Percentiles rank a stretch among this genome's conserved stretches.
Conservation (phyloP, 2,329 filamentous ascomycete species). For the Eutypa lata region DNA sequence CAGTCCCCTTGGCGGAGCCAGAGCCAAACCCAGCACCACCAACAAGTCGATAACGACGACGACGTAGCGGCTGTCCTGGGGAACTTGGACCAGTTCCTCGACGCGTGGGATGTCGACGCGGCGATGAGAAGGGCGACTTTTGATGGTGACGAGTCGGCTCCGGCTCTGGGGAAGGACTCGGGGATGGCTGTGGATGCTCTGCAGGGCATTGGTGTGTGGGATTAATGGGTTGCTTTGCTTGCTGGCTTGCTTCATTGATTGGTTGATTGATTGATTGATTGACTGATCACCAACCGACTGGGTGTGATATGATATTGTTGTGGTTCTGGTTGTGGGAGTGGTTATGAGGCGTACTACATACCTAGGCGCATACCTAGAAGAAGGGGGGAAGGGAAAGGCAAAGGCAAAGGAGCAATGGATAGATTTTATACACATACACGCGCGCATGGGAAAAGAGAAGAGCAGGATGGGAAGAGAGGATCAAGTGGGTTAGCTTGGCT, state of each 20-base stretch:
- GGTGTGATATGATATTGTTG: background rate
- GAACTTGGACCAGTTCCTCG: conserved; percentile 44
- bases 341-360: too few relatives aligned
- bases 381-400: too few relatives aligned
- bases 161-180: conserved; percentile 1
- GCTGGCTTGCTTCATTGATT: too few relatives aligned
- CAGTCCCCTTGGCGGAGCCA: conserved; percentile 29
- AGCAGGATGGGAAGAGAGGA: too few relatives aligned
- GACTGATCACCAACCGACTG: too few relatives aligned
- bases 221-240: background rate
- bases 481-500: too few relatives aligned
- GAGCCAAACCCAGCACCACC: conserved; percentile 13
- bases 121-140: conserved; percentile 30
- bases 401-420: too few relatives aligned
- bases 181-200: background rate
- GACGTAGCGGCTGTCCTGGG: conserved; percentile 44
- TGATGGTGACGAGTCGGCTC: background rate
- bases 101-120: conserved; percentile 35
- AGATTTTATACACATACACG: too few relatives aligned
- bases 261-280: too few relatives aligned
- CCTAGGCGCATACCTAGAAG: too few relatives aligned
- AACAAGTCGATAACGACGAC: conserved; percentile 41
- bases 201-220: background rate
- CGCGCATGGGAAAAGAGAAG: too few relatives aligned
- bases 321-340: background rate